Base-by-base conservation (phyloP, 2,329 filamentous ascomycete species). In the Knufia fluminis region DNA sequence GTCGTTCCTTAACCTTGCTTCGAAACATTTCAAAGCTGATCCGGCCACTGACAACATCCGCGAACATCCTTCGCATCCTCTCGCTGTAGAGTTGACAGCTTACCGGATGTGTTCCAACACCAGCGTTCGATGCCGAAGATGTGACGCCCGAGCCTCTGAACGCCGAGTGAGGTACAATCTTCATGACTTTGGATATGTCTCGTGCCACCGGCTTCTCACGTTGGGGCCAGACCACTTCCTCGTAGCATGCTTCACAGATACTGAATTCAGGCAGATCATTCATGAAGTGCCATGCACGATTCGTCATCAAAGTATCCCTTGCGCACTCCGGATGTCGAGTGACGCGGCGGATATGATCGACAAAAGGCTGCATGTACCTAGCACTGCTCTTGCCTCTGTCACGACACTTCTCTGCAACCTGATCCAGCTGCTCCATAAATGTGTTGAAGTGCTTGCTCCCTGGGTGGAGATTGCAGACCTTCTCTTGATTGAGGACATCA, bases 221-320 rank as follows among this genome's bases (percentile, higher is more conserved):
- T 1, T 80, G 71, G 1, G 89, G 88, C 66, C 77, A 79, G n/a
- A 95, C 79, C 1, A 87, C 77, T 19, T 87, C 81, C 14, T 86
- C 78, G 63, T 85, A 95, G 65, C 90, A 97, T 65, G 91, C 86
- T 55, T 85, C 80, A 66, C 90, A 97, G 3, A 94, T 83, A 1
- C 85, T 88, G 59, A 95, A 80, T 42, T 89, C 78, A 0, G 85
- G 86, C 0, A 94, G 69, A 12, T 78, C 73, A 1, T 85, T 79
- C 64, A 94, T 87, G 49, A 78, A 81, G 64, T 94, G 82, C 90
- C 90, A 96, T 33, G 75, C 70, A 10, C 74, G 76, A 48, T 79
- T 75, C n/a, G 71, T 65, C 2, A 84, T 66, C 3, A 79, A 72
- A n/a, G 73, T 76, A 61, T 85, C 80, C 28, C 79, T 74, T 17